These are phyloP conservation scores for Thozetella sp. DNA, from an alignment of 495 filamentous ascomycete genomes.

Conservation along the genomic window DNA sequence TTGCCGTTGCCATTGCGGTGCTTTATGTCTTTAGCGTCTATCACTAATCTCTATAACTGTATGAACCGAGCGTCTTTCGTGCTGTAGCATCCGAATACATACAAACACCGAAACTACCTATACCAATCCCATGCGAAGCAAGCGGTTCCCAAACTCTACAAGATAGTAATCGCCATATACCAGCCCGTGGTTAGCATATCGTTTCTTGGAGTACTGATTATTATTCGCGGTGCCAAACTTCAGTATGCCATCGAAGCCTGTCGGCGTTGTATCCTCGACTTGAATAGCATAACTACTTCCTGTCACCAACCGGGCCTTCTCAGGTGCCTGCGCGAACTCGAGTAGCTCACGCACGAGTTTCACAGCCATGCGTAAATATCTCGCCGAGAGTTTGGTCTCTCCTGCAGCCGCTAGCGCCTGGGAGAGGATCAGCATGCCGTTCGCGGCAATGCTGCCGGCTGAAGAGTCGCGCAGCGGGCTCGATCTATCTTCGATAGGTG, in stretches of 20 bases:
- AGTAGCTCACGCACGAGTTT: slow-evolving; percentile 35
- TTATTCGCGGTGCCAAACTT: slow-evolving; percentile 33
- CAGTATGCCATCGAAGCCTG: slow-evolving; percentile 6
- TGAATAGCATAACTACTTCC: background rate
- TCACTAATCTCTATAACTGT: too few relatives aligned
- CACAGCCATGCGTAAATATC: slow-evolving; percentile 29
- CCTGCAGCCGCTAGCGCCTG: slow-evolving; percentile 18
- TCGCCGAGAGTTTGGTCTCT: slow-evolving; percentile 1
- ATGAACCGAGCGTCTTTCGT: too few relatives aligned
- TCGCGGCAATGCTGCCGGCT: slow-evolving; percentile 39
- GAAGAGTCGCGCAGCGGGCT: slow-evolving; percentile 31
- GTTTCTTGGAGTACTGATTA: slow-evolving; percentile 22
- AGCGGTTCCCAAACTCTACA: slow-evolving; percentile 41
- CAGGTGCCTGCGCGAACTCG: slow-evolving; percentile 22
- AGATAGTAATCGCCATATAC: slow-evolving; percentile 53
- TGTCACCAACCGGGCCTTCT: slow-evolving; percentile 5
- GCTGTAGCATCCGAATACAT: too few relatives aligned
- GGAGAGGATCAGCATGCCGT: slow-evolving; percentile 39
- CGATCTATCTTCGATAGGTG: slow-evolving; percentile 27
- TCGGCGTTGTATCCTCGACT: background rate
- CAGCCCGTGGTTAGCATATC: slow-evolving; percentile 33
- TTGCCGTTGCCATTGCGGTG: too few relatives aligned
- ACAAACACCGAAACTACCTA: too few relatives aligned
- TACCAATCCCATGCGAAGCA: slow-evolving; percentile 22
- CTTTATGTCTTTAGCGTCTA: too few relatives aligned